These are phyloP conservation scores for Vishniacozyma victoriae DNA, from an alignment of 768 basidiomycete genomes.

Conservation along the genomic window DNA sequence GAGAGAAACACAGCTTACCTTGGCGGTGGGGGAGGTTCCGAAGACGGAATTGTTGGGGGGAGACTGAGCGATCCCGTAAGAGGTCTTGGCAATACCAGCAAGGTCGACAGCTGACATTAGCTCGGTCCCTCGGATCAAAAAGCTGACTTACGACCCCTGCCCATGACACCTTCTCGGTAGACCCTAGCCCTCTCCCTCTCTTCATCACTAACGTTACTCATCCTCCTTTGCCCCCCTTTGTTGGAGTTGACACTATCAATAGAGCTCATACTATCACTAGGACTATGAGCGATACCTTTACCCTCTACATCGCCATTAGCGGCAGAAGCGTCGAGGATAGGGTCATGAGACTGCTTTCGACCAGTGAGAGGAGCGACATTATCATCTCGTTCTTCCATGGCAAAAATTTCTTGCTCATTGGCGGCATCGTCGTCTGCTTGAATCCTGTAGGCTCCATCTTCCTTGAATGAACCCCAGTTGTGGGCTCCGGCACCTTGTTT, in stretches of 20 bases:
- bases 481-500: conserved; percentile 67
- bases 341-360: neutral
- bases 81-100: conserved; percentile 74
- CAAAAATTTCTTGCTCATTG: neutral
- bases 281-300: conserved; percentile 2
- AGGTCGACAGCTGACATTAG: conserved; percentile 54
- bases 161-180: conserved; percentile 66
- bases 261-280: conserved; percentile 11
- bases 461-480: conserved; percentile 72
- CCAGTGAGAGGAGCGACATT: neutral
- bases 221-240: conserved; percentile 29
- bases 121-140: neutral
- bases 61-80: conserved; percentile 56
- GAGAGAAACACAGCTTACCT: neutral
- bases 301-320: conserved; percentile 2
- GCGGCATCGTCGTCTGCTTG: conserved; percentile 49
- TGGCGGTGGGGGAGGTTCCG: conserved; percentile 40
- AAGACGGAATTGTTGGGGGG: conserved; percentile 50
- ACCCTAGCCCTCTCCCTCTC: conserved; percentile 61
- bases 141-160: conserved; percentile 49
- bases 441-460: conserved; percentile 61
- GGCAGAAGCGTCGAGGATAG: neutral
- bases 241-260: conserved; percentile 34
- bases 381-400: conserved; percentile 1
- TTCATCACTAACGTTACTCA: conserved; percentile 56